Base-by-base conservation (phyloP, 331 rosid genomes). In the Saraca asoca region DNA sequence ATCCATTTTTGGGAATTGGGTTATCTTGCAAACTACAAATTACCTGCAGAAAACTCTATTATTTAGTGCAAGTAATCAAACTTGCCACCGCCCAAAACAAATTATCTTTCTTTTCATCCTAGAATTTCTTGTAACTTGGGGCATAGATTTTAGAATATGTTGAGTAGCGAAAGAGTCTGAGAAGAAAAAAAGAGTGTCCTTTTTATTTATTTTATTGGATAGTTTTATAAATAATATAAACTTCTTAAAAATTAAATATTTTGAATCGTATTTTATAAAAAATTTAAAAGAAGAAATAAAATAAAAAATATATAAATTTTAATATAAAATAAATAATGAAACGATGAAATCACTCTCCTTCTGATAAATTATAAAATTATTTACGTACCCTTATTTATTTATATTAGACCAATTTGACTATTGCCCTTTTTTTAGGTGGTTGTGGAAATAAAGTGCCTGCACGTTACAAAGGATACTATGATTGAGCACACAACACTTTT, bases 391-490 rank as follows among this genome's bases (percentile, higher is more conserved):
- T 24, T 24, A 1, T 24, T 24, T 24, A 24, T 24, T 3, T 1
- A 68, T 8, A 62, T 54, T 57, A 48, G 71, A 70, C 53, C 50
- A 59, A 61, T 68, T 55, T 52, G 78, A 68, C 62, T 0, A n/a
- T 59, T 74, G 70, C 31, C 51, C 16, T 49, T 16, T 74, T 20
- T 62, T 69, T 19, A n/a, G 78, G 66, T 68, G 53, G 76, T 70
- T 73, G 77, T 44, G 35, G 69, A 68, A 62, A 63, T 19, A 20
- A 60, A 42, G 16, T n/a, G 4, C 56, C 16, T 51, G 12, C 80
- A 43, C 53, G 29, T 69, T 49, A 60, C 15, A 33, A 41, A 37
- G 17, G 34, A 41, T 10, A 48, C 6, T 17, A 18, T 24, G 15
- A 41, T 35, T 55, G 41, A 52, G 42, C 60, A 51, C 50, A 14